Base-by-base conservation (phyloP, 2,329 filamentous ascomycete species). In the Aspergillus amoenus region DNA sequence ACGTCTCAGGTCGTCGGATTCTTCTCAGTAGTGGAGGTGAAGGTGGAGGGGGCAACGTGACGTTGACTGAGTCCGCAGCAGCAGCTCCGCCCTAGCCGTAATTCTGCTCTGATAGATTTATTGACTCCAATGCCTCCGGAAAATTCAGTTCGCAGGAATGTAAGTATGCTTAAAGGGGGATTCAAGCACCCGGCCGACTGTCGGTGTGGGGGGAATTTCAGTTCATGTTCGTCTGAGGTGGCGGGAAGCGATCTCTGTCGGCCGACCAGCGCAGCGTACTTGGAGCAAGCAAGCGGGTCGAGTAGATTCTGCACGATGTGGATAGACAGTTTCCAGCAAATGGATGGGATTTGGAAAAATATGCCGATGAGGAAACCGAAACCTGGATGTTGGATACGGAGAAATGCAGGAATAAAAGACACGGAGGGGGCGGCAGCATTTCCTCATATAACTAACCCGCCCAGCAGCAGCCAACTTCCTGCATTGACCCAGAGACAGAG, bases 1-100 rank as follows among this genome's bases (percentile, higher is more conserved):
- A 9, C 41, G 41, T 46, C 50, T 57, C 53, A 54, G 52, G 52
- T 48, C 47, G 47, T 37, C 13, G 12, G 34, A 40, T 49, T 52
- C 30, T 44, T 44, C 41, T 45, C 50, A 39, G 41, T 39, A 55
- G 52, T 52, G 52, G 66, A 61, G 58, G 61, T 43, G 49, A 50
- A 30, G 32, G 52, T 52, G 54, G 54, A 54, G 62, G 66, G 39
- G 30, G 65, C 64, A 71, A 67, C 67, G 70, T 72, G 70, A 73
- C 70, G 70, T 72, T 72, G 68, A 71, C 70, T 63, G 67, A 71
- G 69, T 67, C 60, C 42, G 46, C 43, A 30, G 9, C 9, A 30
- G 27, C 27, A 40, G 40, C 34, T 53, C 56, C 56, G 49, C 42
- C 51, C 47, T 46, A 34, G 15, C 34, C 27, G 44, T 34, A 44